A percentile compares a stretch with the other conserved stretches of the same genome.
Evolutionary conservation across 345 rosid genomes (phyloP).

Genomic region (Kernera saxatilis): DNA sequence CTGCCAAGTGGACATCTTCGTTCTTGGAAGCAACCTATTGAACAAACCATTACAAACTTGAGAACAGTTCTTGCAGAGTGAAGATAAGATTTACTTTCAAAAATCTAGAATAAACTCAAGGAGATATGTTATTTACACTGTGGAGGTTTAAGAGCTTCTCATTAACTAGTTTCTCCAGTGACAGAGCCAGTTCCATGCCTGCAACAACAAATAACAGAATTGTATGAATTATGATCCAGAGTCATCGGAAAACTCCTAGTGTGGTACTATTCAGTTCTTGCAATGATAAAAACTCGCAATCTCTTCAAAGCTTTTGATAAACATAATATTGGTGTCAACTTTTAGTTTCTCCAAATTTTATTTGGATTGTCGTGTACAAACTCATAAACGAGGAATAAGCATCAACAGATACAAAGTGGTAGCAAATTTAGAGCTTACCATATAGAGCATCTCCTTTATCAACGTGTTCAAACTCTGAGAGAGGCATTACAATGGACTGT

Average conservation of each 20-base stretch:
- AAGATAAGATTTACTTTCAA: background rate
- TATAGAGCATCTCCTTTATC: conserved; percentile 94
- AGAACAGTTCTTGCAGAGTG: background rate
- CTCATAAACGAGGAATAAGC: background rate
- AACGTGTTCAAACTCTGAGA: conserved; percentile 70
- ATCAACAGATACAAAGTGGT: background rate
- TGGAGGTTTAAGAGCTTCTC: conserved; percentile 79
- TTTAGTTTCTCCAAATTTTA: background rate
- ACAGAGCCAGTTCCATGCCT: conserved; percentile 93
- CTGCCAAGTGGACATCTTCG: conserved; percentile 64
- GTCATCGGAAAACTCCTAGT: background rate
- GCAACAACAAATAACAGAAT: conserved; percentile 15
- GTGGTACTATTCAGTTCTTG: background rate
- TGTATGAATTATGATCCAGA: no score
- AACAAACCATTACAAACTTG: conserved; percentile 8
- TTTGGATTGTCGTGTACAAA: background rate
- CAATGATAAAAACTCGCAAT: background rate
- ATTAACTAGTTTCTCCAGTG: conserved; percentile 83
- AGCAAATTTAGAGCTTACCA: conserved; percentile 40
- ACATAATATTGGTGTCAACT: background rate
- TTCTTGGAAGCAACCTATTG: conserved; percentile 64
- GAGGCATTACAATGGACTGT: conserved; percentile 63
- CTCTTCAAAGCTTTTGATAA: background rate
- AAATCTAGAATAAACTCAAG: background rate
- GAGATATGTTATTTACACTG: conserved; percentile 38